Evolutionary conservation across 768 basidiomycete species (phyloP).

Genomic region (Leccinum boreale): DNA sequence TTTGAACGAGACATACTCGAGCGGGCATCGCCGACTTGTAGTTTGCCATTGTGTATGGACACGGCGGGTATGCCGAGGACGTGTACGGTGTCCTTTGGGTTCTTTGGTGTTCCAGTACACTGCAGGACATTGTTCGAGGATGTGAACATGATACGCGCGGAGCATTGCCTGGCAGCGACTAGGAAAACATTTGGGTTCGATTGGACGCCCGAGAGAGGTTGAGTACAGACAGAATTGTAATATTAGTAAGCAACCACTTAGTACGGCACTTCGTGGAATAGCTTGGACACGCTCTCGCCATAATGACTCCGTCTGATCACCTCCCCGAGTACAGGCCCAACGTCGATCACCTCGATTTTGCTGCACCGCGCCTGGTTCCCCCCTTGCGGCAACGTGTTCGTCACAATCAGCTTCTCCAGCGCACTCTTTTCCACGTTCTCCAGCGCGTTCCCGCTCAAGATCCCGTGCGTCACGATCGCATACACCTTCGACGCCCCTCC

Average conservation of each 20-base stretch:
- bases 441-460: conserved; percentile 88
- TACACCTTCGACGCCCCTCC: conserved; percentile 84
- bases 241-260: conserved; percentile 34
- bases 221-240: neutral
- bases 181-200: conserved; percentile 16
- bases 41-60: conserved; percentile 62
- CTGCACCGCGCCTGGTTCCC: conserved; percentile 66
- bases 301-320: conserved; percentile 95
- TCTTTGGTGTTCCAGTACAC: conserved; percentile 21
- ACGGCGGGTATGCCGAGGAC: conserved; percentile 77
- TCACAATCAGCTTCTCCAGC: conserved; percentile 94
- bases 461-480: conserved; percentile 96
- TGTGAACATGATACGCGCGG: conserved; percentile 33
- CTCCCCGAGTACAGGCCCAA: conserved; percentile 93
- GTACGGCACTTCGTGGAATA: conserved; percentile 89
- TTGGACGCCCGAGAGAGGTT: neutral
- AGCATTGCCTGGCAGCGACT: conserved; percentile 30
- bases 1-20: conserved; percentile 53
- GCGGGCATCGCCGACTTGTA: conserved; percentile 70
- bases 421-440: conserved; percentile 65
- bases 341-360: conserved; percentile 92
- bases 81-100: conserved; percentile 55
- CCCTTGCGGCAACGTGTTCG: conserved; percentile 93
- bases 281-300: conserved; percentile 88
- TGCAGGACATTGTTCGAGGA: conserved; percentile 31